These are phyloP conservation scores for Pythium pyrilobum DNA, from an alignment of 352 stramenopile genomes.

Conservation along the genomic window DNA sequence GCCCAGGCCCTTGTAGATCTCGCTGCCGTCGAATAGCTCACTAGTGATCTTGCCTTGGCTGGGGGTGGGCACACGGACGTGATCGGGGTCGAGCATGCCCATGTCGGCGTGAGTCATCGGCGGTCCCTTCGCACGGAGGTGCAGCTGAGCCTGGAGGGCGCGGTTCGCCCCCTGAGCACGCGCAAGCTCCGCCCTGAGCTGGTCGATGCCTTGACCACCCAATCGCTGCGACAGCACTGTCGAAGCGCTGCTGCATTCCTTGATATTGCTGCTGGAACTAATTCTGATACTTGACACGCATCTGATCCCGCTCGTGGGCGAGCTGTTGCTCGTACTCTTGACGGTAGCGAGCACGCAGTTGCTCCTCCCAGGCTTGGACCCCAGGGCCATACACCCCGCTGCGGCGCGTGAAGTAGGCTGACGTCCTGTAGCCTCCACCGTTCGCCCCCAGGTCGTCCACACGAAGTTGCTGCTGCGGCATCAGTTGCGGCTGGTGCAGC, in stretches of 20 bases:
- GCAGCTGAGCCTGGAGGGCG: background rate
- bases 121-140: background rate
- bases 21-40: background rate
- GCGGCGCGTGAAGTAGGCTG: background rate
- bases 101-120: background rate
- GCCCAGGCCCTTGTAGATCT: slow-evolving; percentile 1
- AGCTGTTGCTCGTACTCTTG: background rate
- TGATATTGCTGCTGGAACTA: background rate
- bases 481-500: background rate
- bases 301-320: background rate
- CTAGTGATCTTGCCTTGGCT: background rate
- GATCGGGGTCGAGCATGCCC: background rate
- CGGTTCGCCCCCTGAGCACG: background rate
- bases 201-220: background rate
- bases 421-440: background rate
- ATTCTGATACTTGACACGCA: background rate
- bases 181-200: background rate
- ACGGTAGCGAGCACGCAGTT: background rate
- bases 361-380: background rate
- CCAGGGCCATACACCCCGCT: background rate
- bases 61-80: background rate
- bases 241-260: background rate
- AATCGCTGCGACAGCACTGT: background rate
- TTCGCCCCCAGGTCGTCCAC: background rate
- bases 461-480: background rate